phyloP scores from a whole-genome alignment of 805 yeast species.

The Candida awuae region DNA sequence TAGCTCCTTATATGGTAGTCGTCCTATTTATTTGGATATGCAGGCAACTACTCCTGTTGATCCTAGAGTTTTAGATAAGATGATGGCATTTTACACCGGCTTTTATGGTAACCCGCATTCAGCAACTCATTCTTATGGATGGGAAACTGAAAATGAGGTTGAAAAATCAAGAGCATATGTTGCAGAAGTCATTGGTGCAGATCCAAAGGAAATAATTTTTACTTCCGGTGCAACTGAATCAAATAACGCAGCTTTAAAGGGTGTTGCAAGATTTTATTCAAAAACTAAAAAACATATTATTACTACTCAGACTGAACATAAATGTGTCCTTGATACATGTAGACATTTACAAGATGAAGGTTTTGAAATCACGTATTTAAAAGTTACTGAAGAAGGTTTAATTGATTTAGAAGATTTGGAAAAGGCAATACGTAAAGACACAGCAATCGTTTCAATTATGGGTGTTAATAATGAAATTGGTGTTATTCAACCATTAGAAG shows the following conservation, averaged over 20 bases:
- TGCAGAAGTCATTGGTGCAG: conserved; percentile 82
- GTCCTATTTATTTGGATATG: conserved; percentile 94
- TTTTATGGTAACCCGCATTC: conserved; percentile 97
- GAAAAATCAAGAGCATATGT: conserved; percentile 78
- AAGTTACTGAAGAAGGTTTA: conserved; percentile 75
- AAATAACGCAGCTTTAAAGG: conserved; percentile 90
- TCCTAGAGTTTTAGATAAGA: conserved; percentile 87
- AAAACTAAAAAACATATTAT: conserved; percentile 89
- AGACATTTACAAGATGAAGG: conserved; percentile 95
- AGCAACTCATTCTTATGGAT: conserved; percentile 93
- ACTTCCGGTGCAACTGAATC: conserved; percentile 98
- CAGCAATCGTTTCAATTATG: conserved; percentile 87
- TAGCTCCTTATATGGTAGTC: conserved; percentile 45
- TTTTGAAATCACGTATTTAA: conserved; percentile 87
- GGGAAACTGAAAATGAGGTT: conserved; percentile 95
- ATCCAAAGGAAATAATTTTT: conserved; percentile 92
- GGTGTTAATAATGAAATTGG: conserved; percentile 98
- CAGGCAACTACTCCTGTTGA: conserved; percentile 99
- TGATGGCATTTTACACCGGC: conserved; percentile 83
- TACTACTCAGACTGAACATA: conserved; percentile 96
- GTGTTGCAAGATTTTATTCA: conserved; percentile 88
- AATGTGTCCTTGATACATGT: conserved; percentile 96
- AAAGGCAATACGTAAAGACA: conserved; percentile 80
- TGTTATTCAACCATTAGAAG: conserved; percentile 91
- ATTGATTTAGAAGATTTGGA: conserved; percentile 71